Conservation (phyloP, 345 rosid species). For the Clarkia xantiana region DNA sequence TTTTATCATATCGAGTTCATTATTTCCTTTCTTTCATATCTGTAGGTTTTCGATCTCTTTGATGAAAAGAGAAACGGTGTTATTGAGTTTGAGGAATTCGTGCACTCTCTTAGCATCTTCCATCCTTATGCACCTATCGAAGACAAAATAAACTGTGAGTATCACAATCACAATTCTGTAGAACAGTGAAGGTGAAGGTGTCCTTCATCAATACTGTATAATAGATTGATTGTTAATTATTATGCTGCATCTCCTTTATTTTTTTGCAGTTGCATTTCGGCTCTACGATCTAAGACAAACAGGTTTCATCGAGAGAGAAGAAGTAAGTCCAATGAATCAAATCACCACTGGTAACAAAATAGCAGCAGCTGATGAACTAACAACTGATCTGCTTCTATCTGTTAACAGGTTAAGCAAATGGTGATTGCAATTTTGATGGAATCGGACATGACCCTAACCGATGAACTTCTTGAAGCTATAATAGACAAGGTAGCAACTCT, state of each 20-base stretch:
- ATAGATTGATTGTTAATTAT: not conserved
- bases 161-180: conserved; percentile 5
- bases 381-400: not conserved
- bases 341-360: not conserved
- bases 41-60: conserved; percentile 65
- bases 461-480: conserved; percentile 53
- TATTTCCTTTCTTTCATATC: not conserved
- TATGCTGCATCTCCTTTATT: not conserved
- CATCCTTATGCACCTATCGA: conserved; percentile 66
- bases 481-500: conserved; percentile 35
- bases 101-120: conserved; percentile 59
- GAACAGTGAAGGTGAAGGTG: not conserved
- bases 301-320: conserved; percentile 74
- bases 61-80: conserved; percentile 82
- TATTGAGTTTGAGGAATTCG: conserved; percentile 78
- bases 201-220: not conserved
- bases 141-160: conserved; percentile 65
- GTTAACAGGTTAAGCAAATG: conserved; percentile 71
- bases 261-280: conserved; percentile 65
- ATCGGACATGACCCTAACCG: conserved; percentile 38
- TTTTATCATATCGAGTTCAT: too few relatives aligned
- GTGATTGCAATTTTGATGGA: conserved; percentile 57
- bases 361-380: not conserved
- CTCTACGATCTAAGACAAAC: conserved; percentile 78
- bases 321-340: conserved; percentile 26